phyloP scores from a whole-genome alignment of 495 filamentous ascomycete species.

The Pyronema omphalodes region DNA sequence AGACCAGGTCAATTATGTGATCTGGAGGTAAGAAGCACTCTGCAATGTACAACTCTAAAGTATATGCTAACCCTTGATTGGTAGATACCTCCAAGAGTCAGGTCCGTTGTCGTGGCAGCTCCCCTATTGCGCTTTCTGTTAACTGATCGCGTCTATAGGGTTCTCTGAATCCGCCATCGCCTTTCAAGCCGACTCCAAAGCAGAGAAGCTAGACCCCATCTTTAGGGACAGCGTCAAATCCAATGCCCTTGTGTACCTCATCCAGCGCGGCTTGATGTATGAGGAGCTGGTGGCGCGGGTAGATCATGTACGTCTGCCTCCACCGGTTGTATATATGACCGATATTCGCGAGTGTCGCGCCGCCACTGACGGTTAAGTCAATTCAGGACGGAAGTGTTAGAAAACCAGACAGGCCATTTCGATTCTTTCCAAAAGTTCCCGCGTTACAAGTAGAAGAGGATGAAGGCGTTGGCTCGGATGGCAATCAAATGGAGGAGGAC shows the following conservation, averaged over 20 bases:
- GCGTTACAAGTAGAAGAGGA: conserved; percentile 16
- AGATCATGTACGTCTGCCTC: conserved; percentile 7
- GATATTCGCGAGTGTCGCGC: not conserved
- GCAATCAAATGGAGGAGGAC: conserved; percentile 5
- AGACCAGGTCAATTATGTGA: conserved; percentile 92
- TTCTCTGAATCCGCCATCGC: conserved; percentile 18
- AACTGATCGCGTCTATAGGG: conserved; percentile 19
- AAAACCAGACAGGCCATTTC: conserved; percentile 19
- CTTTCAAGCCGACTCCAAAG: conserved; percentile 23
- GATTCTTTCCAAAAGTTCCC: conserved; percentile 12
- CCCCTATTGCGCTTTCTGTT: conserved; percentile 6
- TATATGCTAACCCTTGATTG: conserved; percentile 18
- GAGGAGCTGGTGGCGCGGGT: conserved; percentile 21
- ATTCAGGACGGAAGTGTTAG: conserved; percentile 19
- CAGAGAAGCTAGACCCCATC: conserved; percentile 8
- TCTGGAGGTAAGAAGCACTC: conserved; percentile 66
- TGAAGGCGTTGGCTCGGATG: conserved; percentile 18
- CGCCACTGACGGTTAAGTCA: not conserved
- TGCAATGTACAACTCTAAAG: conserved; percentile 6
- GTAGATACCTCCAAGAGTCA: conserved; percentile 75
- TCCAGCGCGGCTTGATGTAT: conserved; percentile 22
- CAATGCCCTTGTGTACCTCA: conserved; percentile 19
- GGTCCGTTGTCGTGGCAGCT: conserved; percentile 37
- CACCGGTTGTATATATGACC: not conserved
- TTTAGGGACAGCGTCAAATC: conserved; percentile 9